These are phyloP conservation scores for Talaromyces atroroseus DNA, from an alignment of 2,329 filamentous ascomycete species.

Conservation along the genomic window DNA sequence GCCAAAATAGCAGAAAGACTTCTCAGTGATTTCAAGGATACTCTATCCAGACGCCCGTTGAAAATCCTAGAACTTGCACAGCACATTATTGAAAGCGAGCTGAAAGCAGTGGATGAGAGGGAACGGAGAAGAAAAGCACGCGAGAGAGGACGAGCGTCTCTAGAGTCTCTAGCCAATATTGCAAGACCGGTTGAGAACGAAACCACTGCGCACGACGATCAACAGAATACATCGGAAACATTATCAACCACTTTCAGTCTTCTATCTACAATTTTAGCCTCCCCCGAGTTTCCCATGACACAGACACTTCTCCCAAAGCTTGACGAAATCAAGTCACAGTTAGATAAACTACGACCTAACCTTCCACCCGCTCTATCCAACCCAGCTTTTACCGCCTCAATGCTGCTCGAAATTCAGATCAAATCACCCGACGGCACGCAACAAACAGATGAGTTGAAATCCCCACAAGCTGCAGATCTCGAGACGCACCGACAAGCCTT, in stretches of 20 bases:
- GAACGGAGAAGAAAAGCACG: constrained; percentile 3
- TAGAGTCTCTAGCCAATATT: constrained; percentile 35
- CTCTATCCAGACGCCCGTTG: constrained; percentile 35
- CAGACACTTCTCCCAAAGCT: constrained; percentile 26
- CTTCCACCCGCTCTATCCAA: constrained; percentile 31
- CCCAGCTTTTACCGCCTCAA: constrained; percentile 36
- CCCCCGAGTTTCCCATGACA: constrained; percentile 34
- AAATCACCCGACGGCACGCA: constrained; percentile 21
- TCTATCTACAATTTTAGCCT: constrained; percentile 38
- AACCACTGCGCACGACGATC: constrained; percentile 10
- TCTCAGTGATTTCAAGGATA: constrained; percentile 39
- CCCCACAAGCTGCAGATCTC: constrained; percentile 30
- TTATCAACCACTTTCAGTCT: constrained; percentile 39
- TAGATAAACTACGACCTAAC: constrained; percentile 32
- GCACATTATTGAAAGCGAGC: constrained; percentile 37
- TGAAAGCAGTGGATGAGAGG: constrained; percentile 15
- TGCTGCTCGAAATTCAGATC: constrained; percentile 40
- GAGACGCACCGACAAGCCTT: constrained; percentile 38
- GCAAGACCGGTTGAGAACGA: constrained; percentile 17
- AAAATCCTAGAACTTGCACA: constrained; percentile 38
- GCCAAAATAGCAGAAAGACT: constrained; percentile 39
- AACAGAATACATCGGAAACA: constrained; percentile 30
- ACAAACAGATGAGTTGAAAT: constrained; percentile 17
- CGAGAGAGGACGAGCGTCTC: constrained; percentile 22
- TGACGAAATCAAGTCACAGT: constrained; percentile 27